A percentile compares a stretch with the other conserved stretches of the same genome.
These are phyloP conservation scores for Mycena rosella DNA, from an alignment of 768 basidiomycete species.

Conservation along the genomic window DNA sequence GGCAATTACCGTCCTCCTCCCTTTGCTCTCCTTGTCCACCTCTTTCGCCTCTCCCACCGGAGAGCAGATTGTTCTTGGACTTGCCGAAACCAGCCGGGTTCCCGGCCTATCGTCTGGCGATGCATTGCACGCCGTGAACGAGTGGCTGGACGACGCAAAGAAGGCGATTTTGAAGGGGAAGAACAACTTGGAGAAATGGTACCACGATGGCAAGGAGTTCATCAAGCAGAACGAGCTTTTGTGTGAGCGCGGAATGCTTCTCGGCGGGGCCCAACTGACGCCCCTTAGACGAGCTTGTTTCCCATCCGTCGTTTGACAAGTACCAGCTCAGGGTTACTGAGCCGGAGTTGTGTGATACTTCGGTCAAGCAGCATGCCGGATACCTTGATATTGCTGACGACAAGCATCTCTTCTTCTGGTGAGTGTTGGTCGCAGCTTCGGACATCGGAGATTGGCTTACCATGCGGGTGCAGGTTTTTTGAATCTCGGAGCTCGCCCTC, in stretches of 20 bases:
- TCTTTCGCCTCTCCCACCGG: conserved; percentile 54
- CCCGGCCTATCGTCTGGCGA: conserved; percentile 29
- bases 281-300: conserved; percentile 73
- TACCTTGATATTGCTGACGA: conserved; percentile 86
- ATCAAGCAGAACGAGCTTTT: conserved; percentile 77
- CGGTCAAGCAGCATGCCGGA: conserved; percentile 86
- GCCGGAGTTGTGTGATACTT: conserved; percentile 81
- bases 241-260: conserved; percentile 56
- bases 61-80: conserved; percentile 62
- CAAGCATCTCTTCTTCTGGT: conserved; percentile 93
- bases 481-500: conserved; percentile 82
- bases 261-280: conserved; percentile 4
- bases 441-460: conserved; percentile 1
- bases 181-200: conserved; percentile 71
- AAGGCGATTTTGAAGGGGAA: conserved; percentile 58
- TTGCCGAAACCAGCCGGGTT: conserved; percentile 45
- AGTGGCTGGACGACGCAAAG: conserved; percentile 58
- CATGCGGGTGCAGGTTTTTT: conserved; percentile 76
- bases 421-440: conserved; percentile 36
- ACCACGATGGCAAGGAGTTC: conserved; percentile 71
- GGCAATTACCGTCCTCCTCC: conserved; percentile 47
- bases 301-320: conserved; percentile 60
- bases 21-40: conserved; percentile 50
- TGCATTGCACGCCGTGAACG: conserved; percentile 40
- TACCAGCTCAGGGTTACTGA: conserved; percentile 74